Evolutionary conservation across 257 asterid species (phyloP), one percentile per base, ranked within the genome.

Genomic region (Gentiana straminea): DNA sequence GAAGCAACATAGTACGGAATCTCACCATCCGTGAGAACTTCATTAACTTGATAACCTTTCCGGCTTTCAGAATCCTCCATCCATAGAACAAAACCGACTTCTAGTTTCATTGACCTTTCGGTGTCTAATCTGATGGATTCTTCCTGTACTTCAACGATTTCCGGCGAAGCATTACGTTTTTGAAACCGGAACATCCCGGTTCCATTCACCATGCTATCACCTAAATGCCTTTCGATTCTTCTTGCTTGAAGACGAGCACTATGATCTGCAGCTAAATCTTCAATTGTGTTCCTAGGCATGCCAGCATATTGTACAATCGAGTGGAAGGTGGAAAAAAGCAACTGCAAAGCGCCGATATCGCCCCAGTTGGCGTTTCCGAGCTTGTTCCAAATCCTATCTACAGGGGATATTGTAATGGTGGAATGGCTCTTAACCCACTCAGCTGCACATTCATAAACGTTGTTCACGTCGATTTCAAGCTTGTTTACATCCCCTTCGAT

Each of bases 321-420:
- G 63, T 92, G 94, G 83, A 78, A 92, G 61, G 95, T 88, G 49
- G 99, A 84, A 54, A 79, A 88, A 65, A 92, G 99, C 54, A 75
- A 81, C 72, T 88, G 99, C 56, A 92, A 61, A 64, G 99, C 94
- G 51, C 94, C 99, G 36, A 92, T 80, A 72, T 92, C 99, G 34
- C 89, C 90, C 99, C 97, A 88, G 63, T 92, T 92, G 71, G 99
- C 86, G 75, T 92, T 92, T 59, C 99, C 99, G 51, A 92, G 94
- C 86, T 85, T 85, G 86, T 92, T 92, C 99, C 99, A 92, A 51
- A 92, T 75, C 76, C 78, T 78, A 69, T 85, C 94, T 44, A 85
- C 70, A 1, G 95, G 93, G 36, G 99, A 92, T 66, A 92, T 75
- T 60, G 89, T 50, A 39, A 92, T 75, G 34, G 63, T 72, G 1